Conservation (phyloP, 768 basidiomycete species). For the Cyclocybe aegerita region DNA sequence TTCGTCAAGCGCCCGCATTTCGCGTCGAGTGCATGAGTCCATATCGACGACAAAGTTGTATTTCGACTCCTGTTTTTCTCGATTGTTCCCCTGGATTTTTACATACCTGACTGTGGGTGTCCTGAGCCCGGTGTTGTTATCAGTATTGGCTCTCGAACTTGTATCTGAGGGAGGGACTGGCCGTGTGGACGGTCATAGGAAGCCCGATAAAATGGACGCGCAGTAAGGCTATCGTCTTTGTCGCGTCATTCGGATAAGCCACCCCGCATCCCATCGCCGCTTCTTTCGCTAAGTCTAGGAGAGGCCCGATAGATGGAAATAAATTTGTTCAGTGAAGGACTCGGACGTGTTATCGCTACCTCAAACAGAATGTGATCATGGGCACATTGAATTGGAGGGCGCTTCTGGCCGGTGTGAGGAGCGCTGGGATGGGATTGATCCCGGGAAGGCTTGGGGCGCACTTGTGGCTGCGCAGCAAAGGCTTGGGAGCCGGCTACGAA, state of each 20-base stretch:
- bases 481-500: neutral
- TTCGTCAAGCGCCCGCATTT: no score
- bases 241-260: conserved; percentile 54
- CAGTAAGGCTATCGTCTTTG: conserved; percentile 13
- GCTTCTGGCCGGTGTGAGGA: neutral
- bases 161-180: conserved; percentile 3
- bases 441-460: conserved; percentile 1
- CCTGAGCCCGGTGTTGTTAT: conserved; percentile 30
- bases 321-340: conserved; percentile 30
- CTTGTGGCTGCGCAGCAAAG: conserved; percentile 17
- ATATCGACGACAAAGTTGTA: no score
- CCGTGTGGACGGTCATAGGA: neutral
- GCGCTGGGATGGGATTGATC: neutral
- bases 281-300: conserved; percentile 74
- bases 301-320: no score
- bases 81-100: no score
- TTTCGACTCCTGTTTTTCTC: no score
- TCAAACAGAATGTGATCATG: no score
- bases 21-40: no score
- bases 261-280: conserved; percentile 79
- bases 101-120: no score
- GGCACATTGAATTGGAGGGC: neutral
- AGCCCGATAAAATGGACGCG: neutral
- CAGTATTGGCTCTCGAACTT: conserved; percentile 16
- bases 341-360: no score